Conservation (phyloP, 306 rosid genomes). For the Citrullus colocynthis region DNA sequence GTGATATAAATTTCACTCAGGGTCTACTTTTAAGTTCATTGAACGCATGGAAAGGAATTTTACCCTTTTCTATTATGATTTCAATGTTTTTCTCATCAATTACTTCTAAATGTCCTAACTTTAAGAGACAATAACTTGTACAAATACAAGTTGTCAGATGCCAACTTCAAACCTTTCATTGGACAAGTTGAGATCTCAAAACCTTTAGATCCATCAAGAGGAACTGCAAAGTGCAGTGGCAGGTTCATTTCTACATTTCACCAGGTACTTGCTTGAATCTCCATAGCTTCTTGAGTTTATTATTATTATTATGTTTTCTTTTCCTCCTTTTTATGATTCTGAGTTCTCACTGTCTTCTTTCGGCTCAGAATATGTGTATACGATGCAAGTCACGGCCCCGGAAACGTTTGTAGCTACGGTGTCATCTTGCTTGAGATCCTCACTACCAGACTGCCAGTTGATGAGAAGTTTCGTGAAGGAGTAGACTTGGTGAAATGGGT, state of each 20-base stretch:
- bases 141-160: constrained; percentile 21
- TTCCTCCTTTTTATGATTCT: not conserved
- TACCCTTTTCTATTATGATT: too few species aligned
- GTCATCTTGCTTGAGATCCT: constrained; percentile 89
- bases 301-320: not conserved
- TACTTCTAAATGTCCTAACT: too few species aligned
- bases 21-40: too few species aligned
- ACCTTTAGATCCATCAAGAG: constrained; percentile 85
- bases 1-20: too few species aligned
- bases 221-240: constrained; percentile 98
- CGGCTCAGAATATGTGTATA: constrained; percentile 84
- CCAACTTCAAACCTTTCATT: constrained; percentile 69
- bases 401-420: constrained; percentile 93
- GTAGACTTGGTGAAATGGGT: constrained; percentile 98
- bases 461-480: constrained; percentile 86
- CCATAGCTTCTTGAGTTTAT: not conserved
- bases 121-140: too few species aligned
- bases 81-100: too few species aligned
- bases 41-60: too few species aligned
- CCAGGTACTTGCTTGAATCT: constrained; percentile 43
- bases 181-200: constrained; percentile 96
- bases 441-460: constrained; percentile 75
- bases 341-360: constrained; percentile 1
- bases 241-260: constrained; percentile 92
- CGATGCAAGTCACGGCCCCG: constrained; percentile 98